phyloP scores from a whole-genome alignment of 345 rosid species.

The Rhodamnia argentea region DNA sequence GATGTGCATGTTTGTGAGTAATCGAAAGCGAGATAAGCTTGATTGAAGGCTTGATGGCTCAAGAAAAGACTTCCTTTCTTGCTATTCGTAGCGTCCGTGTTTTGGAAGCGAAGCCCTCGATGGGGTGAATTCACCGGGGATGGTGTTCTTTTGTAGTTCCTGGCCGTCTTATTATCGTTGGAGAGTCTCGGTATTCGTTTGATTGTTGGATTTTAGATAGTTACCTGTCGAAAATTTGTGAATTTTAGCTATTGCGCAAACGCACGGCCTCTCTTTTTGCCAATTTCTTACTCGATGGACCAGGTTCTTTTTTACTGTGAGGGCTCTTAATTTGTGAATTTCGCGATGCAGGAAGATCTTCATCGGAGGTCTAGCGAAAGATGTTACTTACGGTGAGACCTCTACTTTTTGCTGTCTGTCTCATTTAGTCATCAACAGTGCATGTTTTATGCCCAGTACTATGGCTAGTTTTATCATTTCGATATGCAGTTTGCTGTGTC shows the following conservation, averaged over 20 bases:
- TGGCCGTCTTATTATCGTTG: background rate
- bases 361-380: slow-evolving; percentile 80
- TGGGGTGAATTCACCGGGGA: background rate
- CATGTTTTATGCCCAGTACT: background rate
- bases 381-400: slow-evolving; percentile 46
- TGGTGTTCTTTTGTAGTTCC: background rate
- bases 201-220: background rate
- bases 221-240: background rate
- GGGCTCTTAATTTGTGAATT: background rate
- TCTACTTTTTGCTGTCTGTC: background rate
- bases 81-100: background rate
- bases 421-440: background rate
- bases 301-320: background rate
- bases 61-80: background rate
- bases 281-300: background rate
- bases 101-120: background rate
- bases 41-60: background rate
- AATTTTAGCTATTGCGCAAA: background rate
- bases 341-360: slow-evolving; percentile 57
- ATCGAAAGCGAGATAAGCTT: background rate
- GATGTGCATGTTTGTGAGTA: background rate
- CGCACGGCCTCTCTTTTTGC: background rate
- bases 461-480: background rate
- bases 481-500: background rate
- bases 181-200: background rate